Conservation (phyloP, 352 stramenopile genomes). For the Globisporangium okanoganense region DNA sequence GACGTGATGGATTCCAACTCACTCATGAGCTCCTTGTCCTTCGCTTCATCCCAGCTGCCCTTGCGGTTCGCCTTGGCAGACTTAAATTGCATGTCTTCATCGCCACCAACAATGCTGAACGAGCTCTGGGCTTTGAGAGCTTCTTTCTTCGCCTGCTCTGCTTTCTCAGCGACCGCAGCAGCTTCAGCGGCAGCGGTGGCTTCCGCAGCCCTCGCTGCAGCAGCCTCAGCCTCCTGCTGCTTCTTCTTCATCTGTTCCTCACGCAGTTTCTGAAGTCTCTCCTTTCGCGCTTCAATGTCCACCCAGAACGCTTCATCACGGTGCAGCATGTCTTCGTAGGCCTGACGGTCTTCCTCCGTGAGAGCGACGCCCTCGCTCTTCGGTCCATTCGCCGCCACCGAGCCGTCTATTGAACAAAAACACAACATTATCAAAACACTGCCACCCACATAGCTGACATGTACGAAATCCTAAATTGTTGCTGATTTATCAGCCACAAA, state of each 20-base stretch:
- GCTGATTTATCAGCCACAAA: too few relatives aligned
- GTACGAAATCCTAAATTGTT: too few relatives aligned
- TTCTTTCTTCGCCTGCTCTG: slow-evolving; percentile 30
- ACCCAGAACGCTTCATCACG: slow-evolving; percentile 84
- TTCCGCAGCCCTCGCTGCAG: slow-evolving; percentile 31
- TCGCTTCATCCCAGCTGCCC: slow-evolving; percentile 81
- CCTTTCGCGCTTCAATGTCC: slow-evolving; percentile 81
- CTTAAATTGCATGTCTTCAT: slow-evolving; percentile 48
- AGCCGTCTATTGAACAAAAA: slow-evolving; percentile 11
- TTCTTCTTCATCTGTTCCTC: slow-evolving; percentile 73
- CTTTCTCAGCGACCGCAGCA: slow-evolving; percentile 29
- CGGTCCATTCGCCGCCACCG: slow-evolving; percentile 17
- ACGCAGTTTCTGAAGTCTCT: slow-evolving; percentile 60
- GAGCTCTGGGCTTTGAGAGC: slow-evolving; percentile 36
- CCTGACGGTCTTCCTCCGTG: slow-evolving; percentile 76
- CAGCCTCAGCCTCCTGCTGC: slow-evolving; percentile 46
- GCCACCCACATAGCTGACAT: too few relatives aligned
- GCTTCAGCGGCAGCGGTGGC: slow-evolving; percentile 34
- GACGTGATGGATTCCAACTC: slow-evolving; percentile 79
- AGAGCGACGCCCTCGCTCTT: slow-evolving; percentile 72
- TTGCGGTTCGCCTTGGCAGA: slow-evolving; percentile 47
- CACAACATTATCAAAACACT: neutral
- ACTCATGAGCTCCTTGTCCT: slow-evolving; percentile 84
- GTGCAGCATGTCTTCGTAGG: slow-evolving; percentile 87
- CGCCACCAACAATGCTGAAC: slow-evolving; percentile 72